Evolutionary conservation across 768 basidiomycete species (phyloP).

Genomic region (Rhizopogon rudus): DNA sequence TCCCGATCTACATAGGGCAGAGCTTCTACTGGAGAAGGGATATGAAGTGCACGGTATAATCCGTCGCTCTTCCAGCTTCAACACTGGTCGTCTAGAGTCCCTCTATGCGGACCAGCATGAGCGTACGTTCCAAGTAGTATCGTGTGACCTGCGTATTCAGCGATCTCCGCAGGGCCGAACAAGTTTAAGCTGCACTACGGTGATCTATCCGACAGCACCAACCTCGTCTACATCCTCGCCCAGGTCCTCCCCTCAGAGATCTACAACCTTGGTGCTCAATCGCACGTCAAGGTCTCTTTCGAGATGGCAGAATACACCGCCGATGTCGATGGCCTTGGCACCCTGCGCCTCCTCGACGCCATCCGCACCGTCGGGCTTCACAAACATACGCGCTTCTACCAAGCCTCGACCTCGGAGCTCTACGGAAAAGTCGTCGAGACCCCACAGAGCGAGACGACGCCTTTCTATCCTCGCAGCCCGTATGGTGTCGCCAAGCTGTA

Average conservation of each 20-base stretch:
- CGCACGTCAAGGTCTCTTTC: constrained; percentile 98
- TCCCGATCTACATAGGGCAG: constrained; percentile 47
- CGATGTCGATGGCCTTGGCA: constrained; percentile 94
- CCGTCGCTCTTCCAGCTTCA: constrained; percentile 96
- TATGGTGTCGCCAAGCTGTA: constrained; percentile 97
- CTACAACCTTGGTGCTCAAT: constrained; percentile 97
- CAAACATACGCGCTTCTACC: constrained; percentile 92
- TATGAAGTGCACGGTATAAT: constrained; percentile 96
- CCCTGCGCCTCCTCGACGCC: constrained; percentile 92
- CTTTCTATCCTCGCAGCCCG: constrained; percentile 97
- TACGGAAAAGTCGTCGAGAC: constrained; percentile 97
- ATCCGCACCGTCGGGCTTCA: constrained; percentile 94
- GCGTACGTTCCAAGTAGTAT: constrained; percentile 43
- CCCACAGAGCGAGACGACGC: constrained; percentile 93
- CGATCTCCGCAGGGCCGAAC: constrained; percentile 46
- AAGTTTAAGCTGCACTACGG: constrained; percentile 87
- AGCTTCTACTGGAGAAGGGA: constrained; percentile 79
- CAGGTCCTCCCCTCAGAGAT: constrained; percentile 94
- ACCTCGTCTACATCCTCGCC: constrained; percentile 94
- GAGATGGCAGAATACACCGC: constrained; percentile 99
- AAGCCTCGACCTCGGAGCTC: constrained; percentile 94
- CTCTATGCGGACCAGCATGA: constrained; percentile 92
- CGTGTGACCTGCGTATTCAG: not conserved
- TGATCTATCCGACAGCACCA: constrained; percentile 93
- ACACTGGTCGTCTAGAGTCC: constrained; percentile 92